These are phyloP conservation scores for Ceratocystis harringtonii DNA, from an alignment of 2,329 filamentous ascomycete species.

Conservation along the genomic window DNA sequence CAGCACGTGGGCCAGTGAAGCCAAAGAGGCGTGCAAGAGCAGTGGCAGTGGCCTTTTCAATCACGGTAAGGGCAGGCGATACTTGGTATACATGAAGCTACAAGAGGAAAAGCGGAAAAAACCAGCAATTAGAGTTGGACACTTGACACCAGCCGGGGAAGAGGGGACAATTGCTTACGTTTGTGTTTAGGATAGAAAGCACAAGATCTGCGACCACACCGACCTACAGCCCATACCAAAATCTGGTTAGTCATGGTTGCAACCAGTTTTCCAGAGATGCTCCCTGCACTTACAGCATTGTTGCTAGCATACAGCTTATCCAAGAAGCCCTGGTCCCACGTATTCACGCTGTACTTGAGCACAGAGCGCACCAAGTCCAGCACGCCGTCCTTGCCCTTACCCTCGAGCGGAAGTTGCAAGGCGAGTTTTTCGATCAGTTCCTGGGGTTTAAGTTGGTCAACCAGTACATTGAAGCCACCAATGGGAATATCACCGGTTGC, in stretches of 20 bases:
- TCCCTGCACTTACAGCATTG: slow-evolving; percentile 46
- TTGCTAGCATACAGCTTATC: slow-evolving; percentile 91
- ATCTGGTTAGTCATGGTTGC: background rate
- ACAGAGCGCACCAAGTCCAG: slow-evolving; percentile 55
- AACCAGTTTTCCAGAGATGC: background rate
- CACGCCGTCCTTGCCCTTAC: slow-evolving; percentile 50
- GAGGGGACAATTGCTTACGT: slow-evolving; percentile 35
- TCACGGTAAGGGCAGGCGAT: slow-evolving; percentile 70
- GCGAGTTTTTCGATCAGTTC: slow-evolving; percentile 40
- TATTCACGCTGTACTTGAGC: slow-evolving; percentile 81
- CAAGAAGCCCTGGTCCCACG: slow-evolving; percentile 94
- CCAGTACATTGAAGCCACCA: slow-evolving; percentile 40
- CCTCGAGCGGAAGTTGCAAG: slow-evolving; percentile 39
- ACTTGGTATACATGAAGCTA: slow-evolving; percentile 84
- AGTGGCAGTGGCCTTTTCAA: slow-evolving; percentile 70
- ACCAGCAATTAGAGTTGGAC: background rate
- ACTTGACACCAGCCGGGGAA: background rate
- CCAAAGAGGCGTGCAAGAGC: slow-evolving; percentile 65
- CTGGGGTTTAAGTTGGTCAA: slow-evolving; percentile 46
- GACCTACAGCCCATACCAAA: slow-evolving; percentile 35
- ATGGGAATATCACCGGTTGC: slow-evolving; percentile 34
- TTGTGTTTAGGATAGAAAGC: slow-evolving; percentile 78
- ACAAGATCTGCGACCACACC: slow-evolving; percentile 76
- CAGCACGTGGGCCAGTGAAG: slow-evolving; percentile 51
- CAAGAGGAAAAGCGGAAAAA: no score